Percentiles rank a stretch among this genome's conserved stretches.
Conservation (phyloP, 805 yeast species). For the Ogataea ramenticola region DNA sequence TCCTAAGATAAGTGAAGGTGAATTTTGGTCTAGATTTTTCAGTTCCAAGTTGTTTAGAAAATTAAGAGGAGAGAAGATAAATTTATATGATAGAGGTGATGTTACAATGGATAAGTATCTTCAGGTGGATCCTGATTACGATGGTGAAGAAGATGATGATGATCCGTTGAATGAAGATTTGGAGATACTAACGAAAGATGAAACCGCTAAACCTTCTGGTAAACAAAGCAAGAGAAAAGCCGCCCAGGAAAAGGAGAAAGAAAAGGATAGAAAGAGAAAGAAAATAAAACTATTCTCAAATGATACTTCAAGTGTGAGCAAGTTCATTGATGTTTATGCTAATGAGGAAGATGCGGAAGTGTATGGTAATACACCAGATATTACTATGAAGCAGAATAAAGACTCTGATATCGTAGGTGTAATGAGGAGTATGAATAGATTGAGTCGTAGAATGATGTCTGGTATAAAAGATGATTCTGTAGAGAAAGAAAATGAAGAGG, state of each 20-base stretch:
- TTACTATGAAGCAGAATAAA: conserved; percentile 70
- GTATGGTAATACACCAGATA: conserved; percentile 77
- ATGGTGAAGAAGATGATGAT: conserved; percentile 31
- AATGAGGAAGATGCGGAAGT: conserved; percentile 73
- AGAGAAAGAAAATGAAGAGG: conserved; percentile 34
- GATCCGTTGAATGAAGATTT: conserved; percentile 4
- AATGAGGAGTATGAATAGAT: conserved; percentile 80
- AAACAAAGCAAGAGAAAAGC: conserved; percentile 5
- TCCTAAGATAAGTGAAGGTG: conserved; percentile 83
- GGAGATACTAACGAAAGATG: neutral
- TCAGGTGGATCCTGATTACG: conserved; percentile 54
- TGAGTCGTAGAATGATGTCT: conserved; percentile 74
- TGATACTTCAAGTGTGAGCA: conserved; percentile 45
- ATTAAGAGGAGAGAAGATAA: conserved; percentile 80
- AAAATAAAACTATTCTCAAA: conserved; percentile 28
- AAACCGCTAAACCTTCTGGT: neutral
- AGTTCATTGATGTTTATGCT: conserved; percentile 71
- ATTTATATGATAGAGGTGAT: conserved; percentile 74
- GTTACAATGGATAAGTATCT: conserved; percentile 78
- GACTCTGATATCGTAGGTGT: conserved; percentile 67
- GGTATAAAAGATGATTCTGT: conserved; percentile 35
- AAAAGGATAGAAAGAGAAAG: conserved; percentile 14
- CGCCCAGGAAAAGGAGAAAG: conserved; percentile 31
- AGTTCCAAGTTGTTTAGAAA: conserved; percentile 82
- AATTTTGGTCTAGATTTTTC: conserved; percentile 95